Base-by-base conservation (phyloP, 2,329 filamentous ascomycete genomes). In the Talaromyces atroroseus region DNA sequence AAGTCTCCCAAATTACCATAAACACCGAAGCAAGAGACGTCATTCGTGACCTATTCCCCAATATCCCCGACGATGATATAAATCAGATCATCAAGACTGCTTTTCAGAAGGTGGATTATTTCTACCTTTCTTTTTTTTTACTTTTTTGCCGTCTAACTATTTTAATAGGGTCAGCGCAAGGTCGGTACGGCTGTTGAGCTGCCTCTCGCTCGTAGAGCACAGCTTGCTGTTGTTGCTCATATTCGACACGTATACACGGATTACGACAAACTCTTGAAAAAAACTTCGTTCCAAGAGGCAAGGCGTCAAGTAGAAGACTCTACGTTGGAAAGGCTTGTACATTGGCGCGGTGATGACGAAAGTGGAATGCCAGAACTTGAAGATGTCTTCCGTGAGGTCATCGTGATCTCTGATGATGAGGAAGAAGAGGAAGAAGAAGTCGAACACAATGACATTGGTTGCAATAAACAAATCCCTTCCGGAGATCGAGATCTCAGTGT, bases 341-440 rank as follows among this genome's bases (percentile, higher is more conserved):
- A 83, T 66, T 87, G 84, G 84, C 77, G 82, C 58, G 83, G 83
- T 48, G 81, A 85, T 66, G 76, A 80, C 63, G 79, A 81, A 59
- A 77, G 67, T 71, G 78, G 66, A 65, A 73, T 73, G 51, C 73
- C 74, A 45, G 80, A 81, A 52, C 72, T 85, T 21, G 82, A 85
- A 64, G 82, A 85, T 62, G 80, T 83, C 29, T 82, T 86, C 53
- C 79, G 81, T 50, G 83, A 86, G 67, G 80, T 84, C 57, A 84
- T 86, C 62, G 79, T 85, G 53, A 80, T 86, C 55, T 82, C 83
- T 53, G 82, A 84, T 64, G 82, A 84, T 62, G 81, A 84, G 53
- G 80, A 82, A 45, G 57, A 59, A 14, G 57, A 50, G 10, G 57
- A 59, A 46, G 73, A 73, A 52, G 73, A 73, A 52, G 73, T 76